A percentile compares a stretch with the other conserved stretches of the same genome.
Conservation (phyloP, 768 basidiomycete genomes). For the Phylloporus rhodoxanthus region DNA sequence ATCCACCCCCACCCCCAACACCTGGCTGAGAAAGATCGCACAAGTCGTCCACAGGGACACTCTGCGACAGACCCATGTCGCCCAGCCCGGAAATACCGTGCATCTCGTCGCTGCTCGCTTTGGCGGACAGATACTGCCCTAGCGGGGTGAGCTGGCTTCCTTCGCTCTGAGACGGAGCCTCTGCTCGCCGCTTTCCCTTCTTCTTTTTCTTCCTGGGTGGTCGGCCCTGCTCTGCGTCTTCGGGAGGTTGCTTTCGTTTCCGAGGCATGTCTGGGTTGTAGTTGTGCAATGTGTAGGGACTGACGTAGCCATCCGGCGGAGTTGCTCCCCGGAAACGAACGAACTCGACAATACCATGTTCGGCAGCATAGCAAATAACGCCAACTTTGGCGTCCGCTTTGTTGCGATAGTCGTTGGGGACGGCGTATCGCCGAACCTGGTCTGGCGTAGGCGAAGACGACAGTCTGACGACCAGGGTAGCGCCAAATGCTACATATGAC, state of each 20-base stretch:
- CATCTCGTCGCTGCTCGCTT: constrained; percentile 10
- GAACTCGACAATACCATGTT: constrained; percentile 54
- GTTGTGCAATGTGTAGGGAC: constrained; percentile 28
- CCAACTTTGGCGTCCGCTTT: constrained; percentile 61
- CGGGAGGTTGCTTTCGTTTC: constrained; percentile 34
- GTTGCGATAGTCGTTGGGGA: constrained; percentile 45
- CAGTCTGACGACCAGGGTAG: constrained; percentile 41
- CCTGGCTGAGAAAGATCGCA: constrained; percentile 17
- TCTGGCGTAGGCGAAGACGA: constrained; percentile 28
- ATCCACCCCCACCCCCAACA: constrained; percentile 15
- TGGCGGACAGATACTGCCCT: not conserved
- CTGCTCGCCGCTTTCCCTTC: constrained; percentile 24
- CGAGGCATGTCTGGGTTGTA: constrained; percentile 24
- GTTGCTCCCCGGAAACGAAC: constrained; percentile 47
- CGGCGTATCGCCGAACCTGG: constrained; percentile 41
- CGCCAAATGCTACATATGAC: constrained; percentile 46
- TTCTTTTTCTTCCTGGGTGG: constrained; percentile 25
- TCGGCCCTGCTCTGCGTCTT: constrained; percentile 13
- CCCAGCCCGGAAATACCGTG: constrained; percentile 15
- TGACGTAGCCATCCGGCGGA: constrained; percentile 38
- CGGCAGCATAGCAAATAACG: constrained; percentile 46
- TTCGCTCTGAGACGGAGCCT: constrained; percentile 8
- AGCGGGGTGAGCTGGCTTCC: not conserved
- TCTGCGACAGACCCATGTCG: constrained; percentile 17
- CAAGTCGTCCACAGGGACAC: constrained; percentile 5